Base-by-base conservation (phyloP, 352 stramenopile genomes). In the Hyaloperonospora arabidopsidis region DNA sequence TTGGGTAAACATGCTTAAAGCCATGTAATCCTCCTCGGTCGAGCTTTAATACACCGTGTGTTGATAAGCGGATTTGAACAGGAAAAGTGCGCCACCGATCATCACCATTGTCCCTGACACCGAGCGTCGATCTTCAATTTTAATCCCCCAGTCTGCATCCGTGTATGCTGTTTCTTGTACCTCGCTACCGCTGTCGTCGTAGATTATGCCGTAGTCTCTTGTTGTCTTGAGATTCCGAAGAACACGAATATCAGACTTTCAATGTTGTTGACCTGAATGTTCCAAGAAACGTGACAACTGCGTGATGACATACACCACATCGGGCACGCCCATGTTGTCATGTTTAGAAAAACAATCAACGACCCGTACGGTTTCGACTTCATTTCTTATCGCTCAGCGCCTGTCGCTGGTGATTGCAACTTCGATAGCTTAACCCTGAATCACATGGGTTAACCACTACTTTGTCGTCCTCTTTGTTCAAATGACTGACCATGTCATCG, bases 401-500 rank as follows among this genome's bases (percentile, higher is more conserved):
- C 14, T n/a, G 34, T 39, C 8, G 22, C 48, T 6, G 19, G 45
- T 19, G 35, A 60, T 22, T 54, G 35, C 14, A n/a, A 25, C 15
- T 21, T 46, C 15, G 21, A 21, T 50, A 19, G 29, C 41, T 60
- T 43, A 53, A 22, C 7, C 15, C 18, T 5, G n/a, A 40, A 18
- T 47, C 44, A 2, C 44, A 59, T 13, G 44, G 52, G 35, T 52
- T 52, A 4, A 22, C 44, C 5, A 52, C 43, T 5, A 29, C 22
- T 23, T 48, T 59, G 12, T 32, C 44, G 18, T 52, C 5, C 18
- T 59, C 34, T 17, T 59, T 34, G 18, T 47, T 47, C 7, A 29
- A 29, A 29, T 29, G 25, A 29, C 25, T 7, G 25, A 29, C 25
- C 7, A 7, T 29, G 25, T 29, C 25, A 29, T 29, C 25, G 3